phyloP scores from a whole-genome alignment of 805 yeast species.

The Candida manassasensis region DNA sequence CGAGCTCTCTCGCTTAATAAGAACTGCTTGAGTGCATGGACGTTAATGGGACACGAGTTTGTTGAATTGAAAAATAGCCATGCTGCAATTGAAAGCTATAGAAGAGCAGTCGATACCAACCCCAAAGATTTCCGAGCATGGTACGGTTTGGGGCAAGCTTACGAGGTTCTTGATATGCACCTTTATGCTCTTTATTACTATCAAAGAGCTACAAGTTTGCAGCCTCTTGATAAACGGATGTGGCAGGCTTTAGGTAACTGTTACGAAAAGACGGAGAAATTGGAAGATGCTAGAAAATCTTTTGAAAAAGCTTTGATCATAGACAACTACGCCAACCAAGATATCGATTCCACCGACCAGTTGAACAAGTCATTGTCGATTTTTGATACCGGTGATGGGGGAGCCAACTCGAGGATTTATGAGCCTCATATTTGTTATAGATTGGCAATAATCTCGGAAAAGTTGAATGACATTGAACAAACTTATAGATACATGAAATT shows the following conservation, averaged over 20 bases:
- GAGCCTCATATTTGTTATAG: conserved; percentile 55
- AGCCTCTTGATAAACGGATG: conserved; percentile 87
- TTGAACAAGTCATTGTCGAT: conserved; percentile 4
- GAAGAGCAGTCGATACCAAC: conserved; percentile 89
- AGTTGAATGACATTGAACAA: conserved; percentile 45
- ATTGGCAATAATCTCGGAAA: conserved; percentile 64
- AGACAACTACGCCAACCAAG: conserved; percentile 31
- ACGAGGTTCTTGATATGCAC: conserved; percentile 94
- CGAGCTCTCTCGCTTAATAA: conserved; percentile 81
- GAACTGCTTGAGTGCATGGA: conserved; percentile 88
- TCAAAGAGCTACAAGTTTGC: conserved; percentile 83
- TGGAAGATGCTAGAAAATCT: conserved; percentile 70
- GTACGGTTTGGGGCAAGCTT: conserved; percentile 98
- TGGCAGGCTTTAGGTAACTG: conserved; percentile 95
- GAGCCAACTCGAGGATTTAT: conserved; percentile 9
- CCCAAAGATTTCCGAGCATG: conserved; percentile 91
- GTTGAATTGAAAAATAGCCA: conserved; percentile 94
- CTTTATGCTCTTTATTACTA: conserved; percentile 87
- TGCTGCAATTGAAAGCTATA: conserved; percentile 93
- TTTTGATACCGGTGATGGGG: conserved; percentile 1
- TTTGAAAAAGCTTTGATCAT: conserved; percentile 70
- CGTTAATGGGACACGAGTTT: conserved; percentile 97
- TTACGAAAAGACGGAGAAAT: conserved; percentile 71
- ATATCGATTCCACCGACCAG: conserved; percentile 11
- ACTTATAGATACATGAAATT: conserved; percentile 62